Conservation (phyloP, 2,329 filamentous ascomycete genomes). For the Gaeumannomyces sp. region DNA sequence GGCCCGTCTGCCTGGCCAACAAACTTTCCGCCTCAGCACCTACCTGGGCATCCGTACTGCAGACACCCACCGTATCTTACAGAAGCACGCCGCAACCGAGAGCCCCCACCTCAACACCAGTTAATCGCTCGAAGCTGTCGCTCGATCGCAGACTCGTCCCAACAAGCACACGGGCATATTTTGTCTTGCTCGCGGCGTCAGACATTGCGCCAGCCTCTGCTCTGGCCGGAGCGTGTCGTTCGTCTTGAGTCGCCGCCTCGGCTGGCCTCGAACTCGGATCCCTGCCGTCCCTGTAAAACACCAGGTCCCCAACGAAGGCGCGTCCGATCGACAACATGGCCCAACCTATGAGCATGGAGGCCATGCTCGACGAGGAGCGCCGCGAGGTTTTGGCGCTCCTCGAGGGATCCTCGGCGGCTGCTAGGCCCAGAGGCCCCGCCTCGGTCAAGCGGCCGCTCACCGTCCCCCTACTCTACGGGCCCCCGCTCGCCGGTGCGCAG, state of each 20-base stretch:
- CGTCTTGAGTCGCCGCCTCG: not conserved
- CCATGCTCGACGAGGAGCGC: slow-evolving; percentile 70
- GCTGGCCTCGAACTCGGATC: not conserved
- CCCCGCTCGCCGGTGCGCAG: slow-evolving; percentile 63
- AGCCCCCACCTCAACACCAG: not conserved
- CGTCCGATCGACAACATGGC: slow-evolving; percentile 22
- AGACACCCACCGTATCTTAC: not conserved
- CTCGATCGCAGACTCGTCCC: not conserved
- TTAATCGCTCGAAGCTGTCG: not conserved
- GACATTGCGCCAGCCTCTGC: not conserved
- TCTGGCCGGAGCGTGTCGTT: not conserved
- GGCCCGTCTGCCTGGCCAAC: not conserved
- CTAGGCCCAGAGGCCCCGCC: slow-evolving; percentile 14
- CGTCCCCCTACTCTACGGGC: slow-evolving; percentile 44
- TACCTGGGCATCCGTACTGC: not conserved
- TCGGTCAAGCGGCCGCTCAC: slow-evolving; percentile 32
- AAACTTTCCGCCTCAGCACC: not conserved
- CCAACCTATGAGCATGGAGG: slow-evolving; percentile 66
- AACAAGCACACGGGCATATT: not conserved
- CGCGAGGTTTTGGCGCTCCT: slow-evolving; percentile 65
- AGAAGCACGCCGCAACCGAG: not conserved
- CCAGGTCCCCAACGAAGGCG: not conserved
- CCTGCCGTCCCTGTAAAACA: not conserved
- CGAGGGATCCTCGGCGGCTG: slow-evolving; percentile 36
- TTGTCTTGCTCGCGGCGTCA: not conserved